These are phyloP conservation scores for Phylloporus sp. DNA, from an alignment of 768 basidiomycete genomes.

Conservation along the genomic window DNA sequence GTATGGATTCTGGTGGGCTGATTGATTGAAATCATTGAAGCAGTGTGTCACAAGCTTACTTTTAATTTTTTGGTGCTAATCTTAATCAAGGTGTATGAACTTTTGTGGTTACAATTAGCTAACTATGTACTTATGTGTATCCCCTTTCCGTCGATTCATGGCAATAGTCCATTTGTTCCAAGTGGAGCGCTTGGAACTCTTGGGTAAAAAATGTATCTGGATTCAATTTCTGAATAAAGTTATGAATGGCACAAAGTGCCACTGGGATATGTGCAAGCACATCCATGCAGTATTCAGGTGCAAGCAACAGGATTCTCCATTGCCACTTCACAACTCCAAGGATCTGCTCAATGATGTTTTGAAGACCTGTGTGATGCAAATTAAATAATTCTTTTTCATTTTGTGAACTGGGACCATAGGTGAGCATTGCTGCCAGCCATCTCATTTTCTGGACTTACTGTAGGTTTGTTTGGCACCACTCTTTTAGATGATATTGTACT, in stretches of 20 bases:
- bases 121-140: too few relatives aligned
- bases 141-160: too few relatives aligned
- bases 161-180: neutral
- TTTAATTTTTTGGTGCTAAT: too few relatives aligned
- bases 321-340: neutral
- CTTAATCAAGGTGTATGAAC: too few relatives aligned
- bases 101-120: too few relatives aligned
- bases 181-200: neutral
- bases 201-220: too few relatives aligned
- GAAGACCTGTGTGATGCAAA: neutral
- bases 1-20: too few relatives aligned
- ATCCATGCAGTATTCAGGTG: neutral
- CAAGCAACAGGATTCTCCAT: neutral
- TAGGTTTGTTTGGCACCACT: constrained; percentile 23
- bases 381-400: neutral
- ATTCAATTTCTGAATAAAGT: too few relatives aligned
- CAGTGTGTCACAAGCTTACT: too few relatives aligned
- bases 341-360: neutral
- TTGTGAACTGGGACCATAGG: too few relatives aligned
- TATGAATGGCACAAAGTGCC: neutral
- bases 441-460: neutral
- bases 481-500: constrained; percentile 34
- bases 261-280: neutral
- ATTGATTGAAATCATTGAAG: neutral
- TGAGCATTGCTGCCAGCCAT: too few relatives aligned